A percentile compares a stretch with the other conserved stretches of the same genome.
Conservation (phyloP, 2,329 filamentous ascomycete species). For the Fusarium pilosicola region DNA sequence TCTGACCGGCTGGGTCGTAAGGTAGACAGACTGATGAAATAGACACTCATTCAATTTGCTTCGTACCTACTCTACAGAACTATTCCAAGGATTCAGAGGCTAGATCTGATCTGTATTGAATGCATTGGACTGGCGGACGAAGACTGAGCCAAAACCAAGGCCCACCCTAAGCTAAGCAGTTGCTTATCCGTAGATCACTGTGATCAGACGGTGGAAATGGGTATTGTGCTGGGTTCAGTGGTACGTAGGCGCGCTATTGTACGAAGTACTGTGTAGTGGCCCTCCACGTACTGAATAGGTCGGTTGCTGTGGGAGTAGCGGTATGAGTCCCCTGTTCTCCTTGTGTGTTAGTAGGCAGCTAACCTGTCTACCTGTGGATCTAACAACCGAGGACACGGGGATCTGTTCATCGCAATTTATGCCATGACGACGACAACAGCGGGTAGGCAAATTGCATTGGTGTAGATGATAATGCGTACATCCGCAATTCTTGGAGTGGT, state of each 20-base stretch:
- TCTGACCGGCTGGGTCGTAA: not conserved
- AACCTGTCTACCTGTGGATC: constrained; percentile 1
- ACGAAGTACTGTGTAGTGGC: constrained; percentile 3
- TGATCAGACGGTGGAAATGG: constrained; percentile 19
- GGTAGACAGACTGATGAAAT: not conserved
- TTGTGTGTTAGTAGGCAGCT: not conserved
- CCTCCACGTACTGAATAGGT: not conserved
- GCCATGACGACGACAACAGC: constrained; percentile 30
- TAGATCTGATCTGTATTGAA: not conserved
- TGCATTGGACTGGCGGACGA: not conserved
- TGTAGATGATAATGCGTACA: constrained; percentile 13
- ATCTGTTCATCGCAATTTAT: constrained; percentile 37
- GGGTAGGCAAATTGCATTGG: constrained; percentile 15
- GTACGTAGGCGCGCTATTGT: constrained; percentile 3
- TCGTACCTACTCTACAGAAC: not conserved
- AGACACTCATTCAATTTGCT: not conserved
- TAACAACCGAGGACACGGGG: constrained; percentile 19
- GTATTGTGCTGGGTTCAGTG: not conserved
- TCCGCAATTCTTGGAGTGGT: constrained; percentile 3
- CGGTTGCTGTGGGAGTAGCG: constrained; percentile 22
- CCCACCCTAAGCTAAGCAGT: constrained; percentile 1
- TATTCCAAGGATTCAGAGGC: not conserved
- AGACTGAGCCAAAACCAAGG: not conserved
- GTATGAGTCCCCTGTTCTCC: constrained; percentile 2
- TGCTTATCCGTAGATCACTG: not conserved